Conservation (phyloP, 208 protist genomes). For the Leishmania gerbilli region DNA sequence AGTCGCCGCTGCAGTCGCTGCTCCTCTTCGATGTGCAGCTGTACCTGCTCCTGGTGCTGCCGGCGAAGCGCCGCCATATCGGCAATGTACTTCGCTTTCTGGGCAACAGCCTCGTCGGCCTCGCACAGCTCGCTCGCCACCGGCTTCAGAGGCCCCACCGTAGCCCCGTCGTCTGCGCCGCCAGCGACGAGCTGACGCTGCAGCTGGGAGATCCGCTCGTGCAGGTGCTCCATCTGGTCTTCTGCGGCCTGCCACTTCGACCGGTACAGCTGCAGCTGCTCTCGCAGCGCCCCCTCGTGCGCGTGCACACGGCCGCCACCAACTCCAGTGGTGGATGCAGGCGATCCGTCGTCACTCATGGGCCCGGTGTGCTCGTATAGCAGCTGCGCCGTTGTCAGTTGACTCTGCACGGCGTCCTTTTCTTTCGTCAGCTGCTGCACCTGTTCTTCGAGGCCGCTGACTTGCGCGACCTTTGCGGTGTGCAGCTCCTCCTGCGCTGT, state of each 20-base stretch:
- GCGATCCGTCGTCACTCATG: neutral
- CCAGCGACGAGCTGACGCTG: conserved; percentile 18
- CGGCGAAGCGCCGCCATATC: conserved; percentile 18
- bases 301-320: neutral
- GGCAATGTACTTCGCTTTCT: conserved; percentile 9
- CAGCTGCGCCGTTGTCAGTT: conserved; percentile 32
- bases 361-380: conserved; percentile 31
- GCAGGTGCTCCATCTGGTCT: conserved; percentile 46
- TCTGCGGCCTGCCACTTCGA: conserved; percentile 57
- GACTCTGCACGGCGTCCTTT: conserved; percentile 17
- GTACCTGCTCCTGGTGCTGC: conserved; percentile 44
- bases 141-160: neutral
- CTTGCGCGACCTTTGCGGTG: conserved; percentile 3
- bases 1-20: conserved; percentile 61
- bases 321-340: neutral
- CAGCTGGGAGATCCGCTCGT: conserved; percentile 30
- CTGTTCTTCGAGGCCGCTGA: neutral
- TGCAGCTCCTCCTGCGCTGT: conserved; percentile 13
- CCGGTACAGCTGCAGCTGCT: conserved; percentile 51
- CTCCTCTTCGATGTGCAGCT: conserved; percentile 43
- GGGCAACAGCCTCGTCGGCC: neutral
- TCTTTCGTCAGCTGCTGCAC: conserved; percentile 11
- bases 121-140: neutral
- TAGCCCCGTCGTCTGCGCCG: neutral
- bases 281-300: conserved; percentile 30